Conservation (phyloP, 2,329 filamentous ascomycete species). For the Aureobasidium sp. region DNA sequence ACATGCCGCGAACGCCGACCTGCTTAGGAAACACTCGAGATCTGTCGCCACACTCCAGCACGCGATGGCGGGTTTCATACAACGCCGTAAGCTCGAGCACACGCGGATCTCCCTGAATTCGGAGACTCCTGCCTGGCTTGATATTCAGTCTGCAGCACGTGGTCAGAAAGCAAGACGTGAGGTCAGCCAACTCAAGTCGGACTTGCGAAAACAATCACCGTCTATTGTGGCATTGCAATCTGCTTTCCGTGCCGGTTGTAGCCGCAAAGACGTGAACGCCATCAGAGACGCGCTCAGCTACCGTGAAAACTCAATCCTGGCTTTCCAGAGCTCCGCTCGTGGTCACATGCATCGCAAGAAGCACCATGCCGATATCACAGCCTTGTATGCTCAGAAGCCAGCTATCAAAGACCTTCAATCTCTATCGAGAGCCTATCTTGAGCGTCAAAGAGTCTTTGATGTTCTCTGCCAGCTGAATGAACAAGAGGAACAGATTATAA, state of each 20-base stretch:
- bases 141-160: constrained; percentile 17
- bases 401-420: constrained; percentile 60
- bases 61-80: constrained; percentile 35
- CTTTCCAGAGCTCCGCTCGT: constrained; percentile 48
- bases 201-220: constrained; percentile 4
- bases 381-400: constrained; percentile 52
- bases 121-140: constrained; percentile 7
- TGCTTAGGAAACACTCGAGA: constrained; percentile 42
- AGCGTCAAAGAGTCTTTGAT: constrained; percentile 53
- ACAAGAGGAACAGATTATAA: constrained; percentile 58
- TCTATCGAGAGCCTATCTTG: constrained; percentile 57
- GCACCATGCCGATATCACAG: constrained; percentile 39
- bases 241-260: constrained; percentile 29
- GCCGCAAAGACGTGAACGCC: constrained; percentile 19
- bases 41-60: constrained; percentile 34
- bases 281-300: constrained; percentile 33
- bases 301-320: constrained; percentile 38
- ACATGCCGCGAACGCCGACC: constrained; percentile 41
- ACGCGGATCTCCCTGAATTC: neutral
- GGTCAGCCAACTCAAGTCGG: constrained; percentile 13
- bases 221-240: constrained; percentile 34
- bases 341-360: constrained; percentile 41
- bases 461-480: constrained; percentile 65
- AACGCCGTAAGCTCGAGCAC: constrained; percentile 24
- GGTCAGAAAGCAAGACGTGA: constrained; percentile 8